Base-by-base conservation (phyloP, 495 filamentous ascomycete genomes). In the Annulohypoxylon stygium region DNA sequence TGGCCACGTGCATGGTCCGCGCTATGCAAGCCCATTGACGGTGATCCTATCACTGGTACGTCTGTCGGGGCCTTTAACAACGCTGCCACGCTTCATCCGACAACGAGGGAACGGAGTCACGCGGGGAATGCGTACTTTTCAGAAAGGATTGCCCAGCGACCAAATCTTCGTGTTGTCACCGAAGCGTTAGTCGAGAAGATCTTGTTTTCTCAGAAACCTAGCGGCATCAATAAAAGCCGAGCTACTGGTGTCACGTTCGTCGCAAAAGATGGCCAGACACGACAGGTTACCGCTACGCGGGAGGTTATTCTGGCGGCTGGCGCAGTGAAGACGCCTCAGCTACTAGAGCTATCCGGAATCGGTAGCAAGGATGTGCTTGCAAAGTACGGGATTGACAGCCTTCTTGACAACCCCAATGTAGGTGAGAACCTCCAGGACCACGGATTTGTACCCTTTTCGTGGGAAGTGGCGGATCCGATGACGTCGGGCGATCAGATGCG, bases 271-370 rank as follows among this genome's bases (percentile, higher is more conserved):
- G 62, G 62, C 2, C 33, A 54, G 18, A 43, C 4, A 36, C 47
- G 36, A 18, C 48, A 54, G 18, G 43, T 55, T 18, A 30, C 33
- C 10, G 48, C 48, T 20, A 55, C 11, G 50, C 34, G 48, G 3
- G 88, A 90, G 47, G 81, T 89, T 18, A 84, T 90, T 41, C 61
- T 90, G 7, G 84, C 81, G 3, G 80, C 81, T 20, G 88, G 89
- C 5, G 82, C 87, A 2, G 76, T 88, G 36, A 83, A 88, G 65
- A 80, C 83, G 0, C 87, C 88, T 8, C 83, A 87, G 50, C 79
- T 90, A 48, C 82, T 90, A 2, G 86, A 88, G 81, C 84, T 88
- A 18, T 89, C 87, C 0, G 89, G 88, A 8, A 85, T 91, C 67
- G 88, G 88, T 0, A 84, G 85, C 1, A 70, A 78, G 12, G 63